phyloP scores from a whole-genome alignment of 2,329 filamentous ascomycete species.

The Xylariaceae sp. region DNA sequence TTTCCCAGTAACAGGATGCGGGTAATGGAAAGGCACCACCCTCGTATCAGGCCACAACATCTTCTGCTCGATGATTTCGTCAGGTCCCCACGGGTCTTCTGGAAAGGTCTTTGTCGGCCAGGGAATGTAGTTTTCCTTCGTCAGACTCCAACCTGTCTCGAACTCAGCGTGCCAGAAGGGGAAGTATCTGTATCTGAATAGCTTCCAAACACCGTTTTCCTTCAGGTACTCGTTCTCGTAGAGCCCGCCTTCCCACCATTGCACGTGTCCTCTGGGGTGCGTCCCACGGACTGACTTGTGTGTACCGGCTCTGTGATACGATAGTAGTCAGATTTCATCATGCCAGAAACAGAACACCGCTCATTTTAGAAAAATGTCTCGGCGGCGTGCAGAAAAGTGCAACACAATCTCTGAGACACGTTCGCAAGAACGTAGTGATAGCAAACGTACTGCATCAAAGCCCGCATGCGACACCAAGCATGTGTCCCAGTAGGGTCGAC shows the following conservation, averaged over 20 bases:
- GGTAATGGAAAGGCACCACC: constrained; percentile 51
- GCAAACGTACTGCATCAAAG: constrained; percentile 42
- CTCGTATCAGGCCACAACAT: constrained; percentile 55
- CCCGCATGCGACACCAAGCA: constrained; percentile 49
- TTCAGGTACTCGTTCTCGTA: constrained; percentile 59
- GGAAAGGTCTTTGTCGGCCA: constrained; percentile 46
- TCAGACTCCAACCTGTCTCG: constrained; percentile 51
- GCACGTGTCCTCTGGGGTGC: constrained; percentile 48
- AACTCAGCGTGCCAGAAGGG: constrained; percentile 55
- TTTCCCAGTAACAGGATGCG: constrained; percentile 47
- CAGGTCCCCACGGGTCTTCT: constrained; percentile 47
- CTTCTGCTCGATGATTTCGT: constrained; percentile 49
- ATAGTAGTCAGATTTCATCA: too few species aligned
- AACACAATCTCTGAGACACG: too few species aligned
- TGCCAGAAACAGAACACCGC: too few species aligned
- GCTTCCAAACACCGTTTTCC: constrained; percentile 51
- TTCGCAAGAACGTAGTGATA: too few species aligned
- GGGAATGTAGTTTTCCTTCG: constrained; percentile 50
- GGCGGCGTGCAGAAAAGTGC: too few species aligned
- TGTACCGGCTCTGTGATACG: constrained; percentile 30
- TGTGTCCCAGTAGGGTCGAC: constrained; percentile 43
- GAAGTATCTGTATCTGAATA: constrained; percentile 52
- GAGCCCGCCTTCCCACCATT: constrained; percentile 57
- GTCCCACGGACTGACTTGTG: constrained; percentile 47
- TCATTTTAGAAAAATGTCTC: too few species aligned